Conservation (phyloP, 1,284 basidiomycete genomes). For the Psilocybe mexicana region DNA sequence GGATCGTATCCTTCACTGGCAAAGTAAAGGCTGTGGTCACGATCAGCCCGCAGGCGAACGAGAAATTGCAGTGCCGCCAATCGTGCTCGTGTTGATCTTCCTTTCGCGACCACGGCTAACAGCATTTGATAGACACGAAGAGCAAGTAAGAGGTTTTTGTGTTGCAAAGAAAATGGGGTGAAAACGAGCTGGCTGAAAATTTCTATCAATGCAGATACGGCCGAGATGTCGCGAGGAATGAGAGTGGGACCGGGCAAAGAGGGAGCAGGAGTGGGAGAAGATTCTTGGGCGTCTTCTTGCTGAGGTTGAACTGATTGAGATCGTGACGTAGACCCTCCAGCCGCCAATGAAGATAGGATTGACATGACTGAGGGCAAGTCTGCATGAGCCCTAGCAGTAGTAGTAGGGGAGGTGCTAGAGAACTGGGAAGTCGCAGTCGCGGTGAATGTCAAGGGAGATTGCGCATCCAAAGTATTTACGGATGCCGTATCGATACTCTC, state of each 20-base stretch:
- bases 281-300: conserved; percentile 27
- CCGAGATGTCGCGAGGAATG: conserved; percentile 52
- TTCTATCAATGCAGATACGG: conserved; percentile 62
- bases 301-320: conserved; percentile 52
- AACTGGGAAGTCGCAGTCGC: conserved; percentile 30
- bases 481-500: conserved; percentile 41
- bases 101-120: conserved; percentile 42
- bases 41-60: conserved; percentile 87
- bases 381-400: conserved; percentile 55
- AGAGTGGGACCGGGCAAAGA: conserved; percentile 28
- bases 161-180: conserved; percentile 54
- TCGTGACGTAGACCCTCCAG: conserved; percentile 47
- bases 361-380: conserved; percentile 68
- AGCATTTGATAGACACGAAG: conserved; percentile 53
- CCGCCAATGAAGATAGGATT: conserved; percentile 58
- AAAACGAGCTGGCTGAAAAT: conserved; percentile 73
- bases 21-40: conserved; percentile 87
- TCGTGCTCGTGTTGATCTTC: conserved; percentile 63
- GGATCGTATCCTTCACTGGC: conserved; percentile 49
- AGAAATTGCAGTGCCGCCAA: conserved; percentile 85
- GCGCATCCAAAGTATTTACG: conserved; percentile 36
- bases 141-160: conserved; percentile 49
- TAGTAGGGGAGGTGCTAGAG: conserved; percentile 47
- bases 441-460: conserved; percentile 32
- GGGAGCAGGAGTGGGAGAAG: conserved; percentile 17